Base-by-base conservation (phyloP, 306 rosid species). In the Prunus kanzakura region DNA sequence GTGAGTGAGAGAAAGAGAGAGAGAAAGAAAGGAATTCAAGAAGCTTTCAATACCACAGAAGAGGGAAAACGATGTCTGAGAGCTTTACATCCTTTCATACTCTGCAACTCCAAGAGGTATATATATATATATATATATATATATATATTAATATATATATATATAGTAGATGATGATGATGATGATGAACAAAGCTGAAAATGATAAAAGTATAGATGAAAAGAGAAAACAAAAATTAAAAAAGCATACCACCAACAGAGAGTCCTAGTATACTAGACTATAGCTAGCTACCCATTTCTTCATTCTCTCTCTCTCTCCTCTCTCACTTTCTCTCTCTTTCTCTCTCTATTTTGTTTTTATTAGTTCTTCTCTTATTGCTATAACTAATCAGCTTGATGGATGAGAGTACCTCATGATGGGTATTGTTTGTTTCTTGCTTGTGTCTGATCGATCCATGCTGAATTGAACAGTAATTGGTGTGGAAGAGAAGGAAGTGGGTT, bases 61-160 rank as follows among this genome's bases (percentile, higher is more conserved):
- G 43, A 38, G 83, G 62, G 97, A 94, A 88, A 94, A 92, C 87
- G 92, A 90, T 92, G 90, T 88, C 90, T 79, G 68, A 83, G 87
- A 84, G 83, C 87, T 88, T 88, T 82, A 81, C 89, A 80, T 86
- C 91, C 90, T 88, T 87, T 91, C 90, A 84, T 87, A 64, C 81
- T 72, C 86, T 86, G 81, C 95, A 86, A 78, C 87, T 86, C 83
- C 82, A 75, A 82, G 78, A 89, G 96, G 96, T 90, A 93, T 66
- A 74, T 72, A 77, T 81, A 71, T 54, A 16, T 67, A 32, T 75
- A 23, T 23, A 23, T 23, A 23, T 23, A 23, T 23, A 23, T 23
- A 23, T 23, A 25, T 64, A 7, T 74, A 50, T 19, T 1, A 27
- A 32, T 16, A 38, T 61, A 70, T 64, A 60, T 8, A 60, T 8